Conservation (phyloP, 2,329 filamentous ascomycete species). For the Colletotrichum salicis region DNA sequence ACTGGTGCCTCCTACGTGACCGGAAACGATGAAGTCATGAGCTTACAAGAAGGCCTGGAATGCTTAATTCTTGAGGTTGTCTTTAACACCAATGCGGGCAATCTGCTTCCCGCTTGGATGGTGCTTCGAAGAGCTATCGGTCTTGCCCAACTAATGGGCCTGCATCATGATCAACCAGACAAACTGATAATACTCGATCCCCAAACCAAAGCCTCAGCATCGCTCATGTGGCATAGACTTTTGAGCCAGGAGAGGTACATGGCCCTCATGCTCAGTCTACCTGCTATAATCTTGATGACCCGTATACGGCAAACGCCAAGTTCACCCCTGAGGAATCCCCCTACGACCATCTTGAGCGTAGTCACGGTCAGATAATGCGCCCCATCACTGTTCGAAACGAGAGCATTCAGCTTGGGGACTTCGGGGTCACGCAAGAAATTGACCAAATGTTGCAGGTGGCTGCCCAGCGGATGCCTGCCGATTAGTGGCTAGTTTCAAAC, state of each 20-base stretch:
- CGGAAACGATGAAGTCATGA: constrained; percentile 45
- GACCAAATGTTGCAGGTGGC: constrained; percentile 42
- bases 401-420: constrained; percentile 32
- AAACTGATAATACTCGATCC: background rate
- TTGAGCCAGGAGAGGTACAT: constrained; percentile 49
- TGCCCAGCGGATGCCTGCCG: constrained; percentile 39
- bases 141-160: constrained; percentile 53
- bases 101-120: constrained; percentile 53
- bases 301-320: constrained; percentile 34
- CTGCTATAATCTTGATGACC: constrained; percentile 40
- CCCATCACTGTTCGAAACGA: constrained; percentile 48
- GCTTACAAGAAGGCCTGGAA: constrained; percentile 52
- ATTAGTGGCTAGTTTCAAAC: constrained; percentile 42
- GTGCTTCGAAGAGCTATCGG: constrained; percentile 49
- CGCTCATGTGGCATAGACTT: constrained; percentile 50
- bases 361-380: constrained; percentile 4
- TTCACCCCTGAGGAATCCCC: background rate
- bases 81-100: constrained; percentile 49
- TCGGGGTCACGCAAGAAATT: constrained; percentile 39
- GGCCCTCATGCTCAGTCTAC: constrained; percentile 52
- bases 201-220: constrained; percentile 11
- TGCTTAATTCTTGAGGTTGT: constrained; percentile 54
- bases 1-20: constrained; percentile 42
- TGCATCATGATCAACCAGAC: constrained; percentile 44
- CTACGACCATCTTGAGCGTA: too few species aligned